Base-by-base conservation (phyloP, 805 yeast genomes). In the Wickerhamomyces tratensis region DNA sequence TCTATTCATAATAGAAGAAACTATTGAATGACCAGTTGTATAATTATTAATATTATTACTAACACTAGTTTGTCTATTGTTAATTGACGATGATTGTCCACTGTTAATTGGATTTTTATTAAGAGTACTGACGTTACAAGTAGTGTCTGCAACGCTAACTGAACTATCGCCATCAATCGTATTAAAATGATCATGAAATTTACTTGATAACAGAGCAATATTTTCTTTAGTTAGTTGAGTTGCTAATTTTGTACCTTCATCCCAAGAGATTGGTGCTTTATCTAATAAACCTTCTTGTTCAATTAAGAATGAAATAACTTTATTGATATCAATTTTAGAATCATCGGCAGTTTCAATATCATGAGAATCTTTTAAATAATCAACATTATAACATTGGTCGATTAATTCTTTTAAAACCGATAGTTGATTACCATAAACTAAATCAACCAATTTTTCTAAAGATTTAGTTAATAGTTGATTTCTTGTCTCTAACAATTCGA, bases 401-500 rank as follows among this genome's bases (percentile, higher is more conserved):
- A 31, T 8, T 31, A 12, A 12, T 31, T 31, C 14, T 36, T 20
- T 37, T n/a, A 41, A 14, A 13, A 13, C 14, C n/a, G 20, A 20
- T 7, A 37, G 15, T 14, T 41, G 38, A 26, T 41, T 9, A 6
- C 30, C 37, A 26, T 15, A 35, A 15, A 12, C 27, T 11, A 40
- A 7, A 8, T 41, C 40, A n/a, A 34, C 37, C 25, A 39, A 5
- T 29, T 39, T 34, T n/a, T 27, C 27, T 33, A 35, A 20, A 10
- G 30, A 36, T 48, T 68, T 68, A 39, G 76, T 71, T 25, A 79
- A 60, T 36, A 80, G 58, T 39, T 71, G 74, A 35, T 77, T 56
- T 39, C 85, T 56, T 27, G 79, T 74, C 48, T 80, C 85, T 34
- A 80, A 60, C 42, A 80, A 58, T 49, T 79, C 86, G 10, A 79